Evolutionary conservation across 352 stramenopile species (phyloP).

Genomic region (Saprolegnia diclina): DNA sequence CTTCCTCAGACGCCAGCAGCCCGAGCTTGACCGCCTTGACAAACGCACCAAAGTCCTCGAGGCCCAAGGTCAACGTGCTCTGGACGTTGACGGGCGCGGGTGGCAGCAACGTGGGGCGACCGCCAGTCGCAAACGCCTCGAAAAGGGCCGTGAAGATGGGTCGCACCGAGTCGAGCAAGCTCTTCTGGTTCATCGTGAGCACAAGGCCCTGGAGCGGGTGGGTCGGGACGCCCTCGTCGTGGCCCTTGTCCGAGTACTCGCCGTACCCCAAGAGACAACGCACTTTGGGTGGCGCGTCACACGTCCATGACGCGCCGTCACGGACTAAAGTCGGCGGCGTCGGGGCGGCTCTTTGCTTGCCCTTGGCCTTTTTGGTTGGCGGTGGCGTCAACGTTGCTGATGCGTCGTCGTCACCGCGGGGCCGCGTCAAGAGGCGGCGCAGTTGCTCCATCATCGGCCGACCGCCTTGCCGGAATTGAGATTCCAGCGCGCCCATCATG

Average conservation of each 20-base stretch:
- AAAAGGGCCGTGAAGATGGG: slow-evolving; percentile 1
- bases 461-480: background rate
- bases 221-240: background rate
- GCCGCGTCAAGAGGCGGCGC: background rate
- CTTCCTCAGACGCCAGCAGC: slow-evolving; percentile 49
- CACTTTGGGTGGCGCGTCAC: background rate
- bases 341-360: background rate
- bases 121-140: background rate
- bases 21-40: slow-evolving; percentile 33
- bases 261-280: slow-evolving; percentile 7
- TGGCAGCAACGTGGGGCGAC: background rate
- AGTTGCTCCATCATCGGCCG: slow-evolving; percentile 18
- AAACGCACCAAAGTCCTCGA: background rate
- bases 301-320: background rate
- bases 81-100: background rate
- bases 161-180: background rate
- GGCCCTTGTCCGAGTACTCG: slow-evolving; percentile 16
- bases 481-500: slow-evolving; percentile 16
- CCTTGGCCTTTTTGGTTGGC: slow-evolving; percentile 10
- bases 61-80: background rate
- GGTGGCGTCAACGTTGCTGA: background rate
- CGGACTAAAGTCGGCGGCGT: background rate
- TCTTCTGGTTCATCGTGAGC: slow-evolving; percentile 2
- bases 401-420: slow-evolving; percentile 1
- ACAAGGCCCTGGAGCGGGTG: background rate